These are phyloP conservation scores for Nissolia schottii DNA, from an alignment of 306 rosid genomes.

Conservation along the genomic window DNA sequence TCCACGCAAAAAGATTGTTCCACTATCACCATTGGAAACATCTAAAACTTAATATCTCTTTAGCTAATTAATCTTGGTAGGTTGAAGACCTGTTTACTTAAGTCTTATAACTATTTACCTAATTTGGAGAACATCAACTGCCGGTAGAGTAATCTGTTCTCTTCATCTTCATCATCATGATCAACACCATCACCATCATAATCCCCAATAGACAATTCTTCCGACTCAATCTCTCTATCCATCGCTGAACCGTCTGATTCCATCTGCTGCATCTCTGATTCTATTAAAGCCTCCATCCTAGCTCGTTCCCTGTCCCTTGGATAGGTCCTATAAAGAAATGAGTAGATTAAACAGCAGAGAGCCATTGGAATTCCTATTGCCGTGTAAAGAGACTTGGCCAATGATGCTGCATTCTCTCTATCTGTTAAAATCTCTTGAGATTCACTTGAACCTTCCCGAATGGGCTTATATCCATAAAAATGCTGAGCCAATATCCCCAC, in stretches of 20 bases:
- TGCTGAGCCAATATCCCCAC: constrained; percentile 88
- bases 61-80: not conserved
- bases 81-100: not conserved
- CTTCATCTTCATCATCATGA: constrained; percentile 47
- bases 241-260: constrained; percentile 24
- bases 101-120: constrained; percentile 19
- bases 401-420: constrained; percentile 75
- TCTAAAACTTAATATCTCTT: not conserved
- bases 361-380: constrained; percentile 89
- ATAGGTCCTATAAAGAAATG: constrained; percentile 71
- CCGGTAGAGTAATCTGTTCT: constrained; percentile 47
- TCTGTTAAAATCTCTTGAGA: constrained; percentile 62
- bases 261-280: constrained; percentile 63
- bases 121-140: constrained; percentile 45
- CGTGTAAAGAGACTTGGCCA: constrained; percentile 76
- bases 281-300: constrained; percentile 51
- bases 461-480: constrained; percentile 75
- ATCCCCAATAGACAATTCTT: constrained; percentile 41
- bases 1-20: not conserved
- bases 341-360: constrained; percentile 73
- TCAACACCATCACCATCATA: constrained; percentile 44
- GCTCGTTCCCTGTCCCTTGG: constrained; percentile 87
- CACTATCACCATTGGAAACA: not conserved
- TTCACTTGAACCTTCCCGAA: constrained; percentile 44
- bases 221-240: constrained; percentile 24